These are phyloP conservation scores for Pythium brassicae DNA, from an alignment of 352 stramenopile genomes.

Conservation along the genomic window DNA sequence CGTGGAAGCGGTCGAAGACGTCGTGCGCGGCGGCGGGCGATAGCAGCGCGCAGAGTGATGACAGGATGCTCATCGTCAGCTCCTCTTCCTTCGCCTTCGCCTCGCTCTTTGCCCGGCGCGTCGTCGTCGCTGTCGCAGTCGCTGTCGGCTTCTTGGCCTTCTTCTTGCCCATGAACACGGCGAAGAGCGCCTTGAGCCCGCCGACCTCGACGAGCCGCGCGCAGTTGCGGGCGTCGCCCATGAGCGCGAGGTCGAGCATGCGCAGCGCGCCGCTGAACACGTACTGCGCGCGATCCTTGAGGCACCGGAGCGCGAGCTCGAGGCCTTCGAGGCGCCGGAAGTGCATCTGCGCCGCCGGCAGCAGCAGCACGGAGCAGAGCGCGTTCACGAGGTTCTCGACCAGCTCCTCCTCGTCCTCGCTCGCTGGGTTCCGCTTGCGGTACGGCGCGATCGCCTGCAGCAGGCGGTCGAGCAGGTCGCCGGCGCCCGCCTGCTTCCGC, in stretches of 20 bases:
- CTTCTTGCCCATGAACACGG: conserved; percentile 73
- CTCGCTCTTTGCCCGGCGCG: no score
- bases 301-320: conserved; percentile 90
- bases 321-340: conserved; percentile 84
- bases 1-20: conserved; percentile 60
- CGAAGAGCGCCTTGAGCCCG: conserved; percentile 59
- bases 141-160: conserved; percentile 16
- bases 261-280: conserved; percentile 51
- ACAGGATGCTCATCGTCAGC: conserved; percentile 57
- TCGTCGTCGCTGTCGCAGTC: conserved; percentile 18
- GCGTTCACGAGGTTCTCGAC: conserved; percentile 92
- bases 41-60: conserved; percentile 58
- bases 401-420: conserved; percentile 87
- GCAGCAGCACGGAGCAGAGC: conserved; percentile 75
- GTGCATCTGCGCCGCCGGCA: conserved; percentile 37
- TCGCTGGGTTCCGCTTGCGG: conserved; percentile 77
- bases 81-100: conserved; percentile 50
- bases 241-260: conserved; percentile 55
- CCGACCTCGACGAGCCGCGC: conserved; percentile 66
- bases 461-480: conserved; percentile 89
- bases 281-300: conserved; percentile 83
- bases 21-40: conserved; percentile 40
- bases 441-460: conserved; percentile 87
- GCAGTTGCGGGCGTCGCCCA: conserved; percentile 57
- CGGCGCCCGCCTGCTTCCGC: no score